Base-by-base conservation (phyloP, 345 rosid species). In the Zanthoxylum bungeanum region DNA sequence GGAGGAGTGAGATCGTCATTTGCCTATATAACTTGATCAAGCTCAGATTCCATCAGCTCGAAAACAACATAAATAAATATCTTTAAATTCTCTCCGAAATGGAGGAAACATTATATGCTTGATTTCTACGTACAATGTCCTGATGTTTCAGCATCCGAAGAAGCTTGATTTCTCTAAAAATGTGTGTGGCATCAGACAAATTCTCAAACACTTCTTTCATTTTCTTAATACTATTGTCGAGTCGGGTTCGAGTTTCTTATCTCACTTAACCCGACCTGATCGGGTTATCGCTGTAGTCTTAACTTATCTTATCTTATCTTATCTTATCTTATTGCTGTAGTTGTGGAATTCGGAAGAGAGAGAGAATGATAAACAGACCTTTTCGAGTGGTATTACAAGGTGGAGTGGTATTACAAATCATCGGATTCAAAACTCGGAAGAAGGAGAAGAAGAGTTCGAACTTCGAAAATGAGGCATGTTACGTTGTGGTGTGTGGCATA, bases 31-130 rank as follows among this genome's bases (percentile, higher is more conserved):
- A 95, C 99, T 72, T 86, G 92, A 74, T 95, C 96, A 70, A 95
- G 99, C 66, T 92, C 98, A 17, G 99, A 91, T 76, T 95, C 99
- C 99, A 95, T 95, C 90, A 94, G 82, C 79, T 92, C 98, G 78
- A 94, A 94, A 73, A 94, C 97, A 0, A 95, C 97, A 85, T 88
- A 92, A n/a, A n/a, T n/a, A n/a, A 7, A 95, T 84, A 68, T 95
- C 99, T 80, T 92, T 91, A 67, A 95, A 95, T 62, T 95, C 99
- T 75, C 93, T 88, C 68, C 86, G 87, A 25, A 93, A 95, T 16
- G 98, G 92, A 79, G 99, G 99, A 12, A 95, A 97, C 99, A 95
- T 92, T 30, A 95, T 92, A 49, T 95, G 99, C 30, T 92, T 91
- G 42, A 95, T 92, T 81, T 92, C 81, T 0, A 95, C n/a, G n/a